Evolutionary conservation across 352 stramenopile genomes (phyloP), one percentile per base, ranked within the genome.

Genomic region (Globisporangium nagaii): DNA sequence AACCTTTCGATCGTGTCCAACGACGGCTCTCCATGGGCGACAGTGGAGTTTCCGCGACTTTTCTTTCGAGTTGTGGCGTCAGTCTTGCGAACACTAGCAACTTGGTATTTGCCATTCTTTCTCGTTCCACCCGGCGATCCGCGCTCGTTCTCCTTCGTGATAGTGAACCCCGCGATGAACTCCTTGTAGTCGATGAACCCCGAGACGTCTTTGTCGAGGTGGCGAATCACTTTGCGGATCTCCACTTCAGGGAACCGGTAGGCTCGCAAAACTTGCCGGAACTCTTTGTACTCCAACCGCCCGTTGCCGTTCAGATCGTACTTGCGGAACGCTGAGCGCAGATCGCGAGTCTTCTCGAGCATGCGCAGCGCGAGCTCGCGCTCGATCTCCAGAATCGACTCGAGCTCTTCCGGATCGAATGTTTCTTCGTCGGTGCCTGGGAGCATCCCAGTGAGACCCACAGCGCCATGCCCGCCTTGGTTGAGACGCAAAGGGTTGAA

Each of bases 111-210:
- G 53, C 55, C 56, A 62, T 55, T 58, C 39, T 57, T 64, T 20
- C 32, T 56, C 12, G 39, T 47, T 10, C 30, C 53, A n/a, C 53
- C 48, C 12, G 46, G 43, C 20, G 54, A 51, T 0, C 25, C 32
- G 34, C 63, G 62, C 34, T 57, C 56, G 7, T 53, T 63, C 17
- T 77, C 69, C 27, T 68, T 70, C 0, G 59, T 46, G 4, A 60
- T 13, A 1, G 65, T 49, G 32, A 89, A 84, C 3, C 66, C 69
- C 15, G 73, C 51, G 36, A 86, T 73, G 50, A 89, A 89, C 47
- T 84, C 68, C 30, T 79, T 78, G 51, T 89, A 89, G 57, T 89
- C 79, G 42, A 89, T 89, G 22, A 74, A 89, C 0, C 79, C 79
- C 0, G 74, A 87, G 11, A 89, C 79, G 24, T 83, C 63, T 10